Evolutionary conservation across 2,329 filamentous ascomycete genomes (phyloP).

Genomic region (Trichoderma sp.): DNA sequence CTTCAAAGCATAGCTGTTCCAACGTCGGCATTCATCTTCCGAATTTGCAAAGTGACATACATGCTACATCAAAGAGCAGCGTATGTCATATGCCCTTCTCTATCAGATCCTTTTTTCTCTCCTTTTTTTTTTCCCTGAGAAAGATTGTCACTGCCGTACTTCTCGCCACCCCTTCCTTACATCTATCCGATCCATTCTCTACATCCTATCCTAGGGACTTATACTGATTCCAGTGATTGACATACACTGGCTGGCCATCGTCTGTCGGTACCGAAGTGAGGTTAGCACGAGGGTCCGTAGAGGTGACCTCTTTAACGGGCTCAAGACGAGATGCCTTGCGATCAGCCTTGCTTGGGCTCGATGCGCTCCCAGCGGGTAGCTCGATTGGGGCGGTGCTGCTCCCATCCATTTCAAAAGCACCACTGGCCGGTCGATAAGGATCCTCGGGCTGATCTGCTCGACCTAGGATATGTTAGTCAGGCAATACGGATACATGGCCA

Average conservation of each 20-base stretch:
- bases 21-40: neutral
- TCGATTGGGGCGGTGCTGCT: slow-evolving; percentile 33
- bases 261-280: slow-evolving; percentile 34
- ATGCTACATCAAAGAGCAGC: neutral
- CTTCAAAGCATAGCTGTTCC: neutral
- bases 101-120: neutral
- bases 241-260: slow-evolving; percentile 30
- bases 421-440: slow-evolving; percentile 27
- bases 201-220: slow-evolving; percentile 1
- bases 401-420: slow-evolving; percentile 40
- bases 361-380: slow-evolving; percentile 30
- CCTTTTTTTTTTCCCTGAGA: neutral
- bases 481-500: neutral
- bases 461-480: slow-evolving; percentile 27
- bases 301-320: slow-evolving; percentile 20
- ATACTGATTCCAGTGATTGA: slow-evolving; percentile 40
- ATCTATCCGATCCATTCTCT: neutral
- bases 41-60: neutral
- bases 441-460: slow-evolving; percentile 33
- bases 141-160: neutral
- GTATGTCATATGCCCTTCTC: neutral
- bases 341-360: neutral
- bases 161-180: neutral
- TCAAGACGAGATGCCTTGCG: neutral
- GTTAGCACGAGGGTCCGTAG: slow-evolving; percentile 35